These are phyloP conservation scores for Teratosphaeria gauchensis DNA, from an alignment of 2,329 filamentous ascomycete species.

Conservation along the genomic window DNA sequence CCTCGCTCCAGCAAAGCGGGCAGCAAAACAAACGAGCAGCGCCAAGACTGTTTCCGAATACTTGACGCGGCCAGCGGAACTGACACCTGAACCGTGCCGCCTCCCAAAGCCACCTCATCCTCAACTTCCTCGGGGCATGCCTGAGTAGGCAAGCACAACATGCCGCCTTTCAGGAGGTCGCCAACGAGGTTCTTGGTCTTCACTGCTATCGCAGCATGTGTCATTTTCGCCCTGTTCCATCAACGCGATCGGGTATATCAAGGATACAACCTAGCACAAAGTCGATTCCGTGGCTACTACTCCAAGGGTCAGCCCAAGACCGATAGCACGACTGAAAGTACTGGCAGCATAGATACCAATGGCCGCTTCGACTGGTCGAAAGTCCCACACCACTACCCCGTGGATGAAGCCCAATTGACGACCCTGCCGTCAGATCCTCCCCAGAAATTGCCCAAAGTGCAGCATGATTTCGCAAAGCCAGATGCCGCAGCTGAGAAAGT, in stretches of 20 bases:
- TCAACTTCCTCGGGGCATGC: background rate
- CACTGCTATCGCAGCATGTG: conserved; percentile 22
- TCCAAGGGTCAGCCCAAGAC: background rate
- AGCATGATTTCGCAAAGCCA: conserved; percentile 32
- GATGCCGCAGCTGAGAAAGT: conserved; percentile 19
- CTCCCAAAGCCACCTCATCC: background rate
- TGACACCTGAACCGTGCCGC: background rate
- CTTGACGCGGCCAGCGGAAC: background rate
- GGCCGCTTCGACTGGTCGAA: conserved; percentile 30
- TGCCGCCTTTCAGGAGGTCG: background rate
- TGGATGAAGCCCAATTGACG: conserved; percentile 20
- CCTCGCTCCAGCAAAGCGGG: background rate
- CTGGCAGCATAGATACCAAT: background rate
- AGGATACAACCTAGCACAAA: conserved; percentile 1
- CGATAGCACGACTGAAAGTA: background rate
- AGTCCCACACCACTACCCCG: conserved; percentile 31
- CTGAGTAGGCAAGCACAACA: background rate
- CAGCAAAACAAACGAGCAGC: too few species aligned
- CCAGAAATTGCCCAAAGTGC: conserved; percentile 32
- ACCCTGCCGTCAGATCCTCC: conserved; percentile 31
- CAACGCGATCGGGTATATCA: conserved; percentile 18
- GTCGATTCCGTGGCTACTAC: background rate
- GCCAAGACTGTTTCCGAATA: background rate
- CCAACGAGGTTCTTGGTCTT: conserved; percentile 25
- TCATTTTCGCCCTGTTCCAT: conserved; percentile 29